Evolutionary conservation across 2,329 filamentous ascomycete species (phyloP).

Genomic region (Ascochyta pisi): DNA sequence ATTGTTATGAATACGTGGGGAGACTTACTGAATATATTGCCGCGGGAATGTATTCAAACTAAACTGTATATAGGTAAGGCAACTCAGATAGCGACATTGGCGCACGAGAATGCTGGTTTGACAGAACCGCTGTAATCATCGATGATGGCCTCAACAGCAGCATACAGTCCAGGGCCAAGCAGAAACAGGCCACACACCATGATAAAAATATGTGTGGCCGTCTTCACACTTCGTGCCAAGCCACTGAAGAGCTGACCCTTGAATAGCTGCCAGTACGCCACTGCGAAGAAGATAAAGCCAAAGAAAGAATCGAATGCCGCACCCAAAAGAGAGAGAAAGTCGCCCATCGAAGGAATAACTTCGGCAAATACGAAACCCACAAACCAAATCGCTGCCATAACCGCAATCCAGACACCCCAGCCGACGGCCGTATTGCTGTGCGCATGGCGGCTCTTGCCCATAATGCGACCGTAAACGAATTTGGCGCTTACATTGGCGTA

Average conservation of each 20-base stretch:
- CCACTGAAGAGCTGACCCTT: conserved; percentile 62
- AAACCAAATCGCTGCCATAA: conserved; percentile 77
- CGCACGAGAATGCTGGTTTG: conserved; percentile 59
- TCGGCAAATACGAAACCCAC: conserved; percentile 87
- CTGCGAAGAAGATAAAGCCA: conserved; percentile 92
- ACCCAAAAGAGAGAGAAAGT: conserved; percentile 72
- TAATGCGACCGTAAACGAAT: conserved; percentile 88
- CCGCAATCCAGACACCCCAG: conserved; percentile 78
- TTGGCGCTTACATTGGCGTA: conserved; percentile 89
- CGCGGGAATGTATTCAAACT: too few species aligned
- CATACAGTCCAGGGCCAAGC: conserved; percentile 60
- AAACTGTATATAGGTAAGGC: neutral
- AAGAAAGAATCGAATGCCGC: conserved; percentile 90
- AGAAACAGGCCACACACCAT: conserved; percentile 57
- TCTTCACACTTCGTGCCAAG: conserved; percentile 49
- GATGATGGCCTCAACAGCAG: conserved; percentile 61
- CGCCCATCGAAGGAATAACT: conserved; percentile 90
- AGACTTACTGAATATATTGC: too few species aligned
- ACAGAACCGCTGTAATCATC: conserved; percentile 55
- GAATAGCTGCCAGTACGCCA: conserved; percentile 79
- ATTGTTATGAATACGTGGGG: too few species aligned
- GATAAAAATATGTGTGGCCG: conserved; percentile 55
- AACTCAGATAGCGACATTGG: conserved; percentile 55
- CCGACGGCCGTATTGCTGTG: conserved; percentile 79
- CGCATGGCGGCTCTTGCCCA: conserved; percentile 79